phyloP scores from a whole-genome alignment of 148 eudicot species.

The Rhododendron vialii region DNA sequence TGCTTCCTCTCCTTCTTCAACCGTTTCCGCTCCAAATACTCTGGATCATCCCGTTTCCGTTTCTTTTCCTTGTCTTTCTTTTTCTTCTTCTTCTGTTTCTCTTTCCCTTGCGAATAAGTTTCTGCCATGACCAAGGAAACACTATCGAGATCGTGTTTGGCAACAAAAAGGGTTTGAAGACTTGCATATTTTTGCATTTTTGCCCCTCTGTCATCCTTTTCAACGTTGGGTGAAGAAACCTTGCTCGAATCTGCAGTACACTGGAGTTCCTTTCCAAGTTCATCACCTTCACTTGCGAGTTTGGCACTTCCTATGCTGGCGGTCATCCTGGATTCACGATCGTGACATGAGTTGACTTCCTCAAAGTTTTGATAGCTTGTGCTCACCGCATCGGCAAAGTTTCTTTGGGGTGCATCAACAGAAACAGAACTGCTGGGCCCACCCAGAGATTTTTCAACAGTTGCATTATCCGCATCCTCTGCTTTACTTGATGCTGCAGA shows the following conservation, averaged over 20 bases:
- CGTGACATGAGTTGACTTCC: slow-evolving; percentile 85
- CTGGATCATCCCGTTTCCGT: slow-evolving; percentile 69
- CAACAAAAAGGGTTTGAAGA: slow-evolving; percentile 23
- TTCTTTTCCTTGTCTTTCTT: slow-evolving; percentile 70
- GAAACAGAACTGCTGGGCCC: slow-evolving; percentile 80
- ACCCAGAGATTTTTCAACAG: slow-evolving; percentile 46
- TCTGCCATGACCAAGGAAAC: slow-evolving; percentile 15
- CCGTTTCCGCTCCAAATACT: slow-evolving; percentile 65
- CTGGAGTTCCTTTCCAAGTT: slow-evolving; percentile 66
- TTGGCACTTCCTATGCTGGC: slow-evolving; percentile 94
- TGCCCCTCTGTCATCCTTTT: slow-evolving; percentile 20
- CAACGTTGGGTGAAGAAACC: slow-evolving; percentile 35
- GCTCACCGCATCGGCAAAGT: slow-evolving; percentile 36
- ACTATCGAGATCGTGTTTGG: slow-evolving; percentile 24
- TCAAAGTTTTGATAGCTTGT: slow-evolving; percentile 59
- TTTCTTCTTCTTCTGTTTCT: slow-evolving; percentile 42
- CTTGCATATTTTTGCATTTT: slow-evolving; percentile 26
- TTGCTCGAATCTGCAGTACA: slow-evolving; percentile 95
- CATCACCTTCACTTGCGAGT: slow-evolving; percentile 53
- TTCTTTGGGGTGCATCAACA: slow-evolving; percentile 69
- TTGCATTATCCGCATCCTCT: slow-evolving; percentile 41
- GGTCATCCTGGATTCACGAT: slow-evolving; percentile 76
- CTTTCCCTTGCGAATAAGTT: slow-evolving; percentile 19
- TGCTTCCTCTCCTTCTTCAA: slow-evolving; percentile 80
- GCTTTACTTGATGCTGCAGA: slow-evolving; percentile 56